phyloP scores from a whole-genome alignment of 371 early-diverging fungal genomes.

The Actinomucor elegans region DNA sequence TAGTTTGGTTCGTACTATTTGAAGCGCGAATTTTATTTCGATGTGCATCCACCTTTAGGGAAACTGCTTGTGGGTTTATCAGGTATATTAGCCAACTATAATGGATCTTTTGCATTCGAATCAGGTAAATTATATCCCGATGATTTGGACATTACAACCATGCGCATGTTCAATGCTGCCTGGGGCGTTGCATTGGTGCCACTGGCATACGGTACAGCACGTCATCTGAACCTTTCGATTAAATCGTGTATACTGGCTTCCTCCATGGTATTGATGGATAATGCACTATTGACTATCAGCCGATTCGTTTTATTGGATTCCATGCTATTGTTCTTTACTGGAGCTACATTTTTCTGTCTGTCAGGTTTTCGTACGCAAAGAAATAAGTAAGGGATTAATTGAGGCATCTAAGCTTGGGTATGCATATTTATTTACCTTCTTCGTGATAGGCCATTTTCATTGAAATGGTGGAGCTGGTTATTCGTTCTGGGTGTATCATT shows the following conservation, averaged over 20 bases:
- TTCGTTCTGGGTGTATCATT: slow-evolving; percentile 88
- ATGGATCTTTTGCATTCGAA: slow-evolving; percentile 90
- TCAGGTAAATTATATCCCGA: slow-evolving; percentile 86
- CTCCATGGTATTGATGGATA: slow-evolving; percentile 80
- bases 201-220: slow-evolving; percentile 88
- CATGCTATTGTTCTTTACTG: slow-evolving; percentile 94
- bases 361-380: slow-evolving; percentile 67
- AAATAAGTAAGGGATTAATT: slow-evolving; percentile 43
- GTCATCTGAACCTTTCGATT: slow-evolving; percentile 68
- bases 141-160: slow-evolving; percentile 81
- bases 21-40: slow-evolving; percentile 93
- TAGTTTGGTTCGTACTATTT: slow-evolving; percentile 95
- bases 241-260: slow-evolving; percentile 70
- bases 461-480: slow-evolving; percentile 87
- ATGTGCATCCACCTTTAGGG: slow-evolving; percentile 99
- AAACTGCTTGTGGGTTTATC: slow-evolving; percentile 97
- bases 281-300: slow-evolving; percentile 84
- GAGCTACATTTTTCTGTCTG: slow-evolving; percentile 74
- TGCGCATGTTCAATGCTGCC: slow-evolving; percentile 88
- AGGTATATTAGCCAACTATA: slow-evolving; percentile 86
- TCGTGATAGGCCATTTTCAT: slow-evolving; percentile 81
- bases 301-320: slow-evolving; percentile 99
- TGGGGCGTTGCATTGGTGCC: slow-evolving; percentile 95
- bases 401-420: not conserved
- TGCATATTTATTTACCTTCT: not conserved